Base-by-base conservation (phyloP, 768 basidiomycete species). In the Russula brevipes region DNA sequence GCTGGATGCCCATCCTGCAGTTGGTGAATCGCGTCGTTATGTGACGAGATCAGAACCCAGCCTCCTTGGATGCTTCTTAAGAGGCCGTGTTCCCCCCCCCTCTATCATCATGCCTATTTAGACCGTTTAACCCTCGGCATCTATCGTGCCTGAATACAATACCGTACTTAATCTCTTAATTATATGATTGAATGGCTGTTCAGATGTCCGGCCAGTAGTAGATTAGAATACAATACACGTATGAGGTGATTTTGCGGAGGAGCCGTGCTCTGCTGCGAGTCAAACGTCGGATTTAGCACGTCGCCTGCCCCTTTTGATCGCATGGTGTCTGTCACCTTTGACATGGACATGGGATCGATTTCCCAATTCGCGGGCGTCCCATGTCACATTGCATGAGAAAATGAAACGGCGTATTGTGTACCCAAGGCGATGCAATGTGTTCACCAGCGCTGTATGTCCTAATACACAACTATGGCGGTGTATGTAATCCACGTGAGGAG, bases 1-100 rank as follows among this genome's bases (percentile, higher is more conserved):
- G 57, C 7, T 66, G 65, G 65, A 65, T 59, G 65, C 65, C 65
- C 4, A 56, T 66, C 31, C 62, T 66, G 6, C 65, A 60, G 50
- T 11, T 63, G 47, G 42, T n/a, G 39, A 4, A 3, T 1, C 65
- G 61, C 8, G 36, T 66, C 52, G 16, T 66, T 17, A 36, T 64
- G 16, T 64, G 38, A 62, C 14, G 6, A 16, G 24, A 33, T 45
- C 46, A 24, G 10, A 24, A 14, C 12, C 24, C 4, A 17, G 42
- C 30, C 38, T 42, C 33, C 19, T 11, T 19, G 14, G 11, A 33
- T 31, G 12, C 30, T 16, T 31, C 11, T 58, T 5, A 14, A 35
- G 47, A n/a, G 5, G 31, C 46, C n/a, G 33, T 59, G 38, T 16
- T 45, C 39, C 19, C 7, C 35, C 24, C 2, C 35, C n/a, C 10